phyloP scores from a whole-genome alignment of 768 basidiomycete species.

The Kwoniella dejecticola region DNA sequence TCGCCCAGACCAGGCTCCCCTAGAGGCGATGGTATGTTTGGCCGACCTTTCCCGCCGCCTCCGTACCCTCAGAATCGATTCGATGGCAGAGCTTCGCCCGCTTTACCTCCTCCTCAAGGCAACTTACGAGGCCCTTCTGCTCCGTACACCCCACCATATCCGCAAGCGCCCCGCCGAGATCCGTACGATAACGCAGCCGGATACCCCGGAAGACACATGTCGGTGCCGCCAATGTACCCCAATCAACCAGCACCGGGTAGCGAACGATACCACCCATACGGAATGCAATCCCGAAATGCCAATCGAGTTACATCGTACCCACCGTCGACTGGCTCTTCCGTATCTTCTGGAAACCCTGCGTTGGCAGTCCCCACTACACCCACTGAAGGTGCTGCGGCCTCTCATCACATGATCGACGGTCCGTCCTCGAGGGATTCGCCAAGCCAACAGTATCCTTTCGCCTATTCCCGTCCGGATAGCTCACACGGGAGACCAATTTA shows the following conservation, averaged over 20 bases:
- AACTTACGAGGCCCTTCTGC: constrained; percentile 7
- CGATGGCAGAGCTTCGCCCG: constrained; percentile 2
- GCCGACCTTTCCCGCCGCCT: constrained; percentile 17
- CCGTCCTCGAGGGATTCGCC: not conserved
- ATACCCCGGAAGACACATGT: constrained; percentile 20
- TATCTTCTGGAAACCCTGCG: not conserved
- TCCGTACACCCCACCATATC: constrained; percentile 11
- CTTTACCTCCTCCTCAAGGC: constrained; percentile 6
- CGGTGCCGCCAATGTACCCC: constrained; percentile 22
- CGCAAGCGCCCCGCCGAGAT: constrained; percentile 14
- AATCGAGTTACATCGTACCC: constrained; percentile 9
- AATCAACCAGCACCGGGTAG: not conserved
- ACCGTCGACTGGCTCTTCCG: constrained; percentile 4
- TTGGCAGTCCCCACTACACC: constrained; percentile 1
- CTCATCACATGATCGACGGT: not conserved
- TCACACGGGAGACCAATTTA: not conserved
- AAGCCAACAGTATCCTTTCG: constrained; percentile 15
- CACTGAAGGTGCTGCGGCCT: not conserved
- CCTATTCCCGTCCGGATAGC: constrained; percentile 13
- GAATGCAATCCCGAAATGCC: constrained; percentile 3
- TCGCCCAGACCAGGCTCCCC: constrained; percentile 15
- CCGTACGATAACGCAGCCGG: constrained; percentile 14
- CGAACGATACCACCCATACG: constrained; percentile 20
- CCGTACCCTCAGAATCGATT: constrained; percentile 15
- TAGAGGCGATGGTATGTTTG: not conserved